Conservation (phyloP, 345 rosid species). For the Pugionium dolabratum region DNA sequence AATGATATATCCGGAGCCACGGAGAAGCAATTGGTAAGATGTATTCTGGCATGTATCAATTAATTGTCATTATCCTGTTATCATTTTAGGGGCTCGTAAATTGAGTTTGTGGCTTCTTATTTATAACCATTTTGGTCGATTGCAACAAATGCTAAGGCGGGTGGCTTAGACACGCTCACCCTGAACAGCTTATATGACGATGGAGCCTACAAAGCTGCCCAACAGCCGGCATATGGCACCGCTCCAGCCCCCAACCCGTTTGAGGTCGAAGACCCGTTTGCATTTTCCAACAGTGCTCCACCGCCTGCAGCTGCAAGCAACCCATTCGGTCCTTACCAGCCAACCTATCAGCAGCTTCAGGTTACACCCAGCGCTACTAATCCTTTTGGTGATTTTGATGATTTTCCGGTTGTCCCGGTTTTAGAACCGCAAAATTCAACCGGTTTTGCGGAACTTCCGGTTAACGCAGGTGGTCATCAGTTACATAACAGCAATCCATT, state of each 20-base stretch:
- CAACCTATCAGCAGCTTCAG: constrained; percentile 50
- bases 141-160: constrained; percentile 49
- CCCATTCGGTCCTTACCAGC: constrained; percentile 72
- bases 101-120: background rate
- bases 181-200: constrained; percentile 73
- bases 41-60: background rate
- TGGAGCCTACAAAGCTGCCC: constrained; percentile 61
- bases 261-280: constrained; percentile 69
- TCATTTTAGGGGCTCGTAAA: no score
- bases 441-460: constrained; percentile 40
- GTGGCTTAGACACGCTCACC: constrained; percentile 84
- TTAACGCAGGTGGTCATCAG: constrained; percentile 39
- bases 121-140: background rate
- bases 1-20: constrained; percentile 58
- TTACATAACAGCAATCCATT: constrained; percentile 76
- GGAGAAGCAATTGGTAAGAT: constrained; percentile 76
- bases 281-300: constrained; percentile 46
- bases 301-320: constrained; percentile 51
- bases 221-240: constrained; percentile 59
- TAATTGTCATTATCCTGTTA: background rate
- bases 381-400: constrained; percentile 69
- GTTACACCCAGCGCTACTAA: constrained; percentile 50
- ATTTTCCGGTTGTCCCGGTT: constrained; percentile 15
- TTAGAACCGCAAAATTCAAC: background rate
- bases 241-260: constrained; percentile 75